Conservation (phyloP, 768 basidiomycete species). For the Leccinum obscurum region DNA sequence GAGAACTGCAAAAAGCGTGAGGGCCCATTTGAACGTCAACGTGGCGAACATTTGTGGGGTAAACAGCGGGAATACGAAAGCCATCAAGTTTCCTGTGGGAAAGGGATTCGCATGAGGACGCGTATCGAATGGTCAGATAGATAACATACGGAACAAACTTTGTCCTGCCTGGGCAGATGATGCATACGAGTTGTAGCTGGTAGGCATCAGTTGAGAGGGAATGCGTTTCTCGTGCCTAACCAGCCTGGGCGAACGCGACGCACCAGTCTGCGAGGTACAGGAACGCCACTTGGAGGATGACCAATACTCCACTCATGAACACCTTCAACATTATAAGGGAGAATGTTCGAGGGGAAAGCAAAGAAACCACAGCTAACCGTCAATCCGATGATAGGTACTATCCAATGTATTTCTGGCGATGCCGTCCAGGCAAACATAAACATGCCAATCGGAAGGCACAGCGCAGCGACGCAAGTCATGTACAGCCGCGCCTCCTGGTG, state of each 20-base stretch:
- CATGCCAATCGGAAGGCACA: slow-evolving; percentile 57
- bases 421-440: slow-evolving; percentile 74
- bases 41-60: slow-evolving; percentile 44
- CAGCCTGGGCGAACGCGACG: slow-evolving; percentile 4
- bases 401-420: slow-evolving; percentile 57
- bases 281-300: slow-evolving; percentile 47
- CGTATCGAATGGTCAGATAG: background rate
- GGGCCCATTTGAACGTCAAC: slow-evolving; percentile 40
- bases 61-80: slow-evolving; percentile 50
- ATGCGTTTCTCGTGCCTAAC: background rate
- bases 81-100: slow-evolving; percentile 39
- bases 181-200: slow-evolving; percentile 46
- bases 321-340: slow-evolving; percentile 31
- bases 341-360: background rate
- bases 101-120: background rate
- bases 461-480: slow-evolving; percentile 34
- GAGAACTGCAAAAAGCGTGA: slow-evolving; percentile 33
- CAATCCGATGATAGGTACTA: slow-evolving; percentile 34
- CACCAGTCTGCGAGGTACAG: slow-evolving; percentile 54
- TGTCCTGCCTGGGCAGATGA: slow-evolving; percentile 57
- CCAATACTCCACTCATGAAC: slow-evolving; percentile 39
- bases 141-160: slow-evolving; percentile 42
- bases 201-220: background rate
- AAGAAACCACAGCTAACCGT: slow-evolving; percentile 14
- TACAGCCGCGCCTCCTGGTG: too few species aligned